Evolutionary conservation across 495 filamentous ascomycete species (phyloP).

Genomic region (Penicillium waksmanii): DNA sequence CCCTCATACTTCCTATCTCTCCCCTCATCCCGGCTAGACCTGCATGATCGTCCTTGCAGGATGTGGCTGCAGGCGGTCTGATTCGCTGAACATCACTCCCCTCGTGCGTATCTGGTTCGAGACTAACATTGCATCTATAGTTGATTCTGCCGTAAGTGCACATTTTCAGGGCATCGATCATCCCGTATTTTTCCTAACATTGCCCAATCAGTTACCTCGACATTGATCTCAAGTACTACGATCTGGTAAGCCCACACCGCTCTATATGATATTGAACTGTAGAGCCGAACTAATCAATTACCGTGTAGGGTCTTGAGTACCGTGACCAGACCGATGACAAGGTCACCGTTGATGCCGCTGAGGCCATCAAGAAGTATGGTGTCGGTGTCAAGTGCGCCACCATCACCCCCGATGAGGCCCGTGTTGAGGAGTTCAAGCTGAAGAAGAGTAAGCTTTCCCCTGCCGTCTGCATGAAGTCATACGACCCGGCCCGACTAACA

Average conservation of each 20-base stretch:
- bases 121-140: slow-evolving; percentile 42
- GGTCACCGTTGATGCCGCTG: slow-evolving; percentile 91
- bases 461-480: background rate
- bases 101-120: slow-evolving; percentile 9
- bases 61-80: slow-evolving; percentile 22
- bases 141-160: slow-evolving; percentile 80
- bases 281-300: slow-evolving; percentile 8
- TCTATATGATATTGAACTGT: background rate
- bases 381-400: slow-evolving; percentile 99
- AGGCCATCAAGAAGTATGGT: slow-evolving; percentile 97
- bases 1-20: slow-evolving; percentile 8
- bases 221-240: slow-evolving; percentile 99
- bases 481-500: slow-evolving; percentile 23
- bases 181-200: slow-evolving; percentile 20
- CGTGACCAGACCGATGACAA: slow-evolving; percentile 95
- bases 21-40: slow-evolving; percentile 19
- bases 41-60: slow-evolving; percentile 26
- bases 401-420: slow-evolving; percentile 95
- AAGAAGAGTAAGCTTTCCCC: slow-evolving; percentile 76
- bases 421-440: slow-evolving; percentile 96
- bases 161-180: slow-evolving; percentile 6
- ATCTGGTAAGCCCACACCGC: slow-evolving; percentile 58
- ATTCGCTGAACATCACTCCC: slow-evolving; percentile 13
- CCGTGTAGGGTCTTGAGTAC: slow-evolving; percentile 77
- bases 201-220: slow-evolving; percentile 70